Evolutionary conservation across 768 basidiomycete genomes (phyloP), one percentile per base, ranked within the genome.

Genomic region (Lactarius sp.): DNA sequence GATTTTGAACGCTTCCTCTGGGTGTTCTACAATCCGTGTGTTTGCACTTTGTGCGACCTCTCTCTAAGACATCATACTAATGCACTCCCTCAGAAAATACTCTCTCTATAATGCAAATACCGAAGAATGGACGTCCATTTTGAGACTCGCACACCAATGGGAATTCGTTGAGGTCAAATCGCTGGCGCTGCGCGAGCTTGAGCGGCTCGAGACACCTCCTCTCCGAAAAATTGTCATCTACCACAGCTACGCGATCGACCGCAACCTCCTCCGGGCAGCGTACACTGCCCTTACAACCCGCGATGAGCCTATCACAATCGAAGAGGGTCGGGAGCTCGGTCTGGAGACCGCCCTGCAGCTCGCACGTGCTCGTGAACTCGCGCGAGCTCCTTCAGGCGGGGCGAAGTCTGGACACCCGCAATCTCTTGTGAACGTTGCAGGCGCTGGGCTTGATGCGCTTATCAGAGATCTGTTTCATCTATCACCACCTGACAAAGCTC

Each of bases 21-120:
- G 82, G 78, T 86, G 0, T 84, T 87, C 54, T 87, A 87, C 56
- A 85, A 85, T 57, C 75, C 78, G 86, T 86, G 64, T 59, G 83
- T 75, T 41, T 18, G 1, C n/a, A 6, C 20, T 56, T 39, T 27
- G 34, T 6, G 37, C 42, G 34, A 46, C 31, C 18, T 20, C 49
- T 20, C 49, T 16, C 39, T 9, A 9, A 27, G 12, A 56, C 5
- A 27, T 20, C 36, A 13, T 8, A 47, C 14, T 46, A 22, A 52
- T n/a, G 42, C 42, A 22, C 16, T 14, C 39, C 12, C 39, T 50
- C 66, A 89, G 86, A 0, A 76, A 73, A 55, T 87, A 85, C 67
- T 83, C 85, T 0, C 72, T 83, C 0, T 85, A 86, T 56, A 75
- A 80, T 18, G 81, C 82, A 7, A 71, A 72, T 0, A 72, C 80